Conservation (phyloP, 2,329 filamentous ascomycete genomes). For the Colletotrichum sp. region DNA sequence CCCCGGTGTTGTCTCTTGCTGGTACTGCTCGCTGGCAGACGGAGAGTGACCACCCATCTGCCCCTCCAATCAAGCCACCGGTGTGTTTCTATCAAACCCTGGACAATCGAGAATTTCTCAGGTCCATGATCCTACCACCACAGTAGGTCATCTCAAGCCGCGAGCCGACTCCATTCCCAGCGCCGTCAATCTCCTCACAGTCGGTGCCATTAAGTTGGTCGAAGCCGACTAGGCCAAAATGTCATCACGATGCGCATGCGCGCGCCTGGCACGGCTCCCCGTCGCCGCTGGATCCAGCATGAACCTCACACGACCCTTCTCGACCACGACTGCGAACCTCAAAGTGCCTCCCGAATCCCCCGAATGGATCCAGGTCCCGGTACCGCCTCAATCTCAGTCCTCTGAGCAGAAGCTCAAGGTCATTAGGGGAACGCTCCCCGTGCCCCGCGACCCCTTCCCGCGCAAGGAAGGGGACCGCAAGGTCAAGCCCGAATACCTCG, state of each 20-base stretch:
- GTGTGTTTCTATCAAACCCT: background rate
- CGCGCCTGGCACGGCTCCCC: slow-evolving; percentile 17
- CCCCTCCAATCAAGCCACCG: background rate
- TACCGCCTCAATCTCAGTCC: slow-evolving; percentile 78
- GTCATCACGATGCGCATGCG: slow-evolving; percentile 21
- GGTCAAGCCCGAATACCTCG: slow-evolving; percentile 64
- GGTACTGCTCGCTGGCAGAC: background rate
- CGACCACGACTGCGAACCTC: slow-evolving; percentile 32
- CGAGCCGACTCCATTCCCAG: background rate
- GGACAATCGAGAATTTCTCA: slow-evolving; percentile 23
- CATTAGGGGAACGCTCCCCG: slow-evolving; percentile 81
- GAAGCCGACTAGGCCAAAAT: background rate
- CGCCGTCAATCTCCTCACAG: background rate
- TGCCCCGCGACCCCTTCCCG: slow-evolving; percentile 82
- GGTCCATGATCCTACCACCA: slow-evolving; percentile 7
- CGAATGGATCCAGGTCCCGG: slow-evolving; percentile 82
- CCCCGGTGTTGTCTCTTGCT: background rate
- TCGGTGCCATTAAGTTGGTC: slow-evolving; percentile 3
- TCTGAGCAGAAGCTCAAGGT: slow-evolving; percentile 50
- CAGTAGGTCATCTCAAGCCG: slow-evolving; percentile 1
- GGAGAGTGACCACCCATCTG: background rate
- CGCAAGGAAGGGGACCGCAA: slow-evolving; percentile 63
- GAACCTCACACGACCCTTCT: slow-evolving; percentile 32
- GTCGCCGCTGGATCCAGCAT: background rate
- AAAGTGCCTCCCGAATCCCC: slow-evolving; percentile 79